Evolutionary conservation across 2,329 filamentous ascomycete species (phyloP), one percentile per base, ranked within the genome.

Genomic region (Tolypocladium sp.): DNA sequence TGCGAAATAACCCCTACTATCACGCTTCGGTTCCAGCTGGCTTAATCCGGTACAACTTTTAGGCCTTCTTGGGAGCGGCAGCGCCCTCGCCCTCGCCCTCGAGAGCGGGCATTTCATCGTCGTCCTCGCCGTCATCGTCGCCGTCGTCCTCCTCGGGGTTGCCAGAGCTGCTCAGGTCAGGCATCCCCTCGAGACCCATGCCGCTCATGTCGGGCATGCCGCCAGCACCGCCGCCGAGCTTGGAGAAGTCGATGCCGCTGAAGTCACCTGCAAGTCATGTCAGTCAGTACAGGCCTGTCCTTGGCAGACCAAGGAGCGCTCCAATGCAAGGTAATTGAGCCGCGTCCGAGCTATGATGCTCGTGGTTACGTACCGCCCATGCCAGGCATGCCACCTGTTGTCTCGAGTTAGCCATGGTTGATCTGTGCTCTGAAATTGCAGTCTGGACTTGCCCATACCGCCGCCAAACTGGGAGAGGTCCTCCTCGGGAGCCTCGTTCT

Each of bases 161-260:
- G 42, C n/a, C 42, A 25, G 42, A 22, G 42, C 42, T 44, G 42
- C 42, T 25, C 20, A 63, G 63, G 5, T 74, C 77, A 55, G 79
- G 81, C 78, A 83, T 82, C 62, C 80, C 83, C 27, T 60, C 63
- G 38, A 59, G 49, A 59, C 81, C 82, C 79, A 86, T 85, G 56
- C 60, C 60, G 58, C 63, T 60, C 58, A 71, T 63, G 59, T 67
- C 69, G 49, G 65, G 65, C 68, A 70, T 68, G 57, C 64, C 68
- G 41, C 60, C 69, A 22, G 61, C 84, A 64, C 81, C 84, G 63
- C 82, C 87, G 63, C 87, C 88, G 63, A 96, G 87, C 82, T 96
- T 95, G 69, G 90, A 94, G 85, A 96, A 96, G 77, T 96, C 92
- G 71, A 96, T 94, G 69, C 90, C 90, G 68, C 89, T 86, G 64